phyloP scores from a whole-genome alignment of 2,329 filamentous ascomycete genomes.

The Fusarium staphyleae region DNA sequence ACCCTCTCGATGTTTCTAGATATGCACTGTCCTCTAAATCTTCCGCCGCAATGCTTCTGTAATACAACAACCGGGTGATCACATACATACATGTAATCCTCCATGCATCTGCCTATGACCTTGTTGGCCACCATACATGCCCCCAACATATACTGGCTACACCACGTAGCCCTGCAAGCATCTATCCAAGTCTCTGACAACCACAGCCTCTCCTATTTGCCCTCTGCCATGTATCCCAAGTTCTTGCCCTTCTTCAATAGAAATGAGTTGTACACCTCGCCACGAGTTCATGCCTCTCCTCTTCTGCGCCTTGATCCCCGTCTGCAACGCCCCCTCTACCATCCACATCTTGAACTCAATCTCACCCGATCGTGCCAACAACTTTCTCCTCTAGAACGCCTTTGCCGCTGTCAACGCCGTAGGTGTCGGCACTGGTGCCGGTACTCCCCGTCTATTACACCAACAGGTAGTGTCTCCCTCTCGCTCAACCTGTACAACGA shows the following conservation, averaged over 20 bases:
- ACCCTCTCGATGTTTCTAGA: slow-evolving; percentile 26
- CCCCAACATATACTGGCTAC: slow-evolving; percentile 8
- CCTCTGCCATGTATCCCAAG: slow-evolving; percentile 3
- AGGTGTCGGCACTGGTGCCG: slow-evolving; percentile 41
- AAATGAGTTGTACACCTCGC: slow-evolving; percentile 10
- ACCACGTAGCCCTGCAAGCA: slow-evolving; percentile 4
- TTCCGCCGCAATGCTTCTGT: slow-evolving; percentile 13
- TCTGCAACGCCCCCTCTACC: slow-evolving; percentile 15
- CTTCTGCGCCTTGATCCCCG: slow-evolving; percentile 7
- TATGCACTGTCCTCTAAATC: slow-evolving; percentile 28
- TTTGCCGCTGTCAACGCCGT: slow-evolving; percentile 43
- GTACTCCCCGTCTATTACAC: slow-evolving; percentile 53
- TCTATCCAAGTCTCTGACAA: slow-evolving; percentile 14
- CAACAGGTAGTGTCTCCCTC: slow-evolving; percentile 76
- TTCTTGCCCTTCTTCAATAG: slow-evolving; percentile 5
- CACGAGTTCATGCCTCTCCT: slow-evolving; percentile 3
- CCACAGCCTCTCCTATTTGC: slow-evolving; percentile 6
- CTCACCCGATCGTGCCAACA: slow-evolving; percentile 8
- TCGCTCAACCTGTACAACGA: slow-evolving; percentile 86
- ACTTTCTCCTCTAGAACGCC: slow-evolving; percentile 42
- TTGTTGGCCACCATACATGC: slow-evolving; percentile 9
- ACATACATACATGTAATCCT: slow-evolving; percentile 39
- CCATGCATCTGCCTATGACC: slow-evolving; percentile 5
- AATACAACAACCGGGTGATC: slow-evolving; percentile 19
- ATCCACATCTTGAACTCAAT: slow-evolving; percentile 1